These are phyloP conservation scores for Leishmania turanica DNA, from an alignment of 208 protist genomes.

Conservation along the genomic window DNA sequence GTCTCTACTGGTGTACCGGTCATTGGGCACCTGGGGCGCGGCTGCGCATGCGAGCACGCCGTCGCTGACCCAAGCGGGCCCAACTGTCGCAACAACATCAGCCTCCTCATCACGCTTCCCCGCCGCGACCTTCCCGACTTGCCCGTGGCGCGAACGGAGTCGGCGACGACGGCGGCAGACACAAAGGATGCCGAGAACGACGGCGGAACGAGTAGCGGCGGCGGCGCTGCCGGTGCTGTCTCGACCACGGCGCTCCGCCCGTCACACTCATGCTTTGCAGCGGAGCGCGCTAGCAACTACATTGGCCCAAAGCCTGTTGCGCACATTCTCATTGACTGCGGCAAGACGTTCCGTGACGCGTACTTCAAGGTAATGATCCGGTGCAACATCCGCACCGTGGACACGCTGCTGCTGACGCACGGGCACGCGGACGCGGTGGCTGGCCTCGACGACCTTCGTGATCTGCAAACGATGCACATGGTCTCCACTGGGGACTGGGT, in stretches of 20 bases:
- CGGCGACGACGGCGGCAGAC: background rate
- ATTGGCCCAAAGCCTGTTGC: slow-evolving; percentile 37
- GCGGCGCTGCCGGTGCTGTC: background rate
- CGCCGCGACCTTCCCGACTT: slow-evolving; percentile 8
- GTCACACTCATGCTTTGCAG: slow-evolving; percentile 36
- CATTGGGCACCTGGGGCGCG: slow-evolving; percentile 70
- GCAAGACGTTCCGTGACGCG: slow-evolving; percentile 92
- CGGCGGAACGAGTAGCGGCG: background rate
- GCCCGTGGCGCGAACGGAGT: background rate
- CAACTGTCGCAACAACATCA: slow-evolving; percentile 86
- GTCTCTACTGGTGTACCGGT: slow-evolving; percentile 87
- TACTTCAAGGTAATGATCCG: slow-evolving; percentile 83
- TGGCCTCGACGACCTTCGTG: slow-evolving; percentile 91
- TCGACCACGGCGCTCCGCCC: background rate
- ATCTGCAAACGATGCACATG: slow-evolving; percentile 79
- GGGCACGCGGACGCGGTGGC: slow-evolving; percentile 84
- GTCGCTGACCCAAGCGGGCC: slow-evolving; percentile 51
- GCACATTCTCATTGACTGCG: slow-evolving; percentile 85
- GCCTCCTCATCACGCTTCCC: slow-evolving; percentile 73
- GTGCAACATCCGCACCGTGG: slow-evolving; percentile 59
- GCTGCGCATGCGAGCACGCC: slow-evolving; percentile 80
- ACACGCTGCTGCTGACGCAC: slow-evolving; percentile 89
- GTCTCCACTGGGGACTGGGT: slow-evolving; percentile 57
- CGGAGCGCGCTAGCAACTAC: slow-evolving; percentile 28
- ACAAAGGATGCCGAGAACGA: background rate